Evolutionary conservation across 805 yeast species (phyloP).

Genomic region (Grigorovia humatica): DNA sequence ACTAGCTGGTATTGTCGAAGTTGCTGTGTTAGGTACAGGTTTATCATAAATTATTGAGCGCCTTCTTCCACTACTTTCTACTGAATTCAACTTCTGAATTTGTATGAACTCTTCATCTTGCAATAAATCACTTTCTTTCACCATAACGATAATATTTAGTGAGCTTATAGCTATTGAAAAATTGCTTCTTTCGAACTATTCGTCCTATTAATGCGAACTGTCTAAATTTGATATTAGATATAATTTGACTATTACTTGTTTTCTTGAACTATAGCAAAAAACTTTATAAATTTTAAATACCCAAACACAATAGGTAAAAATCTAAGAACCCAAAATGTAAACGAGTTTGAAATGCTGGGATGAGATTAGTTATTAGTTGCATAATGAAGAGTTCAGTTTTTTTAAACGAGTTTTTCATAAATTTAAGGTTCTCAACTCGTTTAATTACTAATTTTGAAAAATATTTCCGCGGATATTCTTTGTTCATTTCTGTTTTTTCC

Average conservation of each 20-base stretch:
- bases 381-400: background rate
- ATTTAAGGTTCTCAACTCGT: background rate
- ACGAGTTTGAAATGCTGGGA: background rate
- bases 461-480: background rate
- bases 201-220: no score
- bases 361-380: background rate
- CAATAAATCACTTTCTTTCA: slow-evolving; percentile 9
- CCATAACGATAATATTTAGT: background rate
- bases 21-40: background rate
- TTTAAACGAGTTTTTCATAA: background rate
- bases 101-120: slow-evolving; percentile 18
- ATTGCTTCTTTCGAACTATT: no score
- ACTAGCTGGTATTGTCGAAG: background rate
- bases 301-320: background rate
- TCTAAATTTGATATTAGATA: no score
- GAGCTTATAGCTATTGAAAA: background rate
- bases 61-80: slow-evolving; percentile 8
- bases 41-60: slow-evolving; percentile 10
- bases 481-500: no score
- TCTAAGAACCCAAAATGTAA: background rate
- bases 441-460: background rate
- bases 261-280: background rate
- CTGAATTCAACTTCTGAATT: slow-evolving; percentile 19
- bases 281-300: no score
- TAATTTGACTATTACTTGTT: background rate